These are phyloP conservation scores for Ogataea wickerhamii DNA, from an alignment of 805 yeast genomes.

Conservation along the genomic window DNA sequence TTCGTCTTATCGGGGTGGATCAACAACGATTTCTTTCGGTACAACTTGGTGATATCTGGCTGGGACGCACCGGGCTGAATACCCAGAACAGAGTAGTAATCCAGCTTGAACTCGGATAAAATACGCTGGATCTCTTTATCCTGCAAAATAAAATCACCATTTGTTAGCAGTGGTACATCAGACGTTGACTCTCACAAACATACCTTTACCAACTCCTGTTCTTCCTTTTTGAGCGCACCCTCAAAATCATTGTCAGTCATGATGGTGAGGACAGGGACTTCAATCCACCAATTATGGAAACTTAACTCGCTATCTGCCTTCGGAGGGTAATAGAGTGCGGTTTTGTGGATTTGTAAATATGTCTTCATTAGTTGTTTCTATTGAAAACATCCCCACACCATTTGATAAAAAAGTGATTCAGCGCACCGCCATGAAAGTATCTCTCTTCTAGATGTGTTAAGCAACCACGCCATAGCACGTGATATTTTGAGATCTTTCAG, in stretches of 20 bases:
- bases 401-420: too few species aligned
- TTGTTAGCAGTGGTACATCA: conserved; percentile 5
- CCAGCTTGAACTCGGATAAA: conserved; percentile 43
- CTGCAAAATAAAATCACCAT: conserved; percentile 10
- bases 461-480: too few species aligned
- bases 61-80: conserved; percentile 39
- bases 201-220: conserved; percentile 17
- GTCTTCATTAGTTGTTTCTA: too few species aligned
- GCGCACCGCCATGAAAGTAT: too few species aligned
- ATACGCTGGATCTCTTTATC: conserved; percentile 58
- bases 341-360: too few species aligned
- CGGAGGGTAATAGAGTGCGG: too few species aligned
- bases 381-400: too few species aligned
- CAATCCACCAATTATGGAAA: too few species aligned
- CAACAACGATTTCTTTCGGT: conserved; percentile 55
- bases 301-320: too few species aligned
- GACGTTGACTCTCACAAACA: not conserved
- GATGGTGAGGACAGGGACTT: too few species aligned
- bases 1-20: conserved; percentile 67
- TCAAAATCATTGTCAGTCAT: conserved; percentile 13
- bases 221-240: conserved; percentile 17
- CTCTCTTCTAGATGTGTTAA: too few species aligned
- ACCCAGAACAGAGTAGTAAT: conserved; percentile 54
- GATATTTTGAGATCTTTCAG: too few species aligned
- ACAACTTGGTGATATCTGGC: conserved; percentile 42